Percentiles rank a stretch among this genome's conserved stretches.
Conservation (phyloP, 345 rosid genomes). For the Salix purpurea region DNA sequence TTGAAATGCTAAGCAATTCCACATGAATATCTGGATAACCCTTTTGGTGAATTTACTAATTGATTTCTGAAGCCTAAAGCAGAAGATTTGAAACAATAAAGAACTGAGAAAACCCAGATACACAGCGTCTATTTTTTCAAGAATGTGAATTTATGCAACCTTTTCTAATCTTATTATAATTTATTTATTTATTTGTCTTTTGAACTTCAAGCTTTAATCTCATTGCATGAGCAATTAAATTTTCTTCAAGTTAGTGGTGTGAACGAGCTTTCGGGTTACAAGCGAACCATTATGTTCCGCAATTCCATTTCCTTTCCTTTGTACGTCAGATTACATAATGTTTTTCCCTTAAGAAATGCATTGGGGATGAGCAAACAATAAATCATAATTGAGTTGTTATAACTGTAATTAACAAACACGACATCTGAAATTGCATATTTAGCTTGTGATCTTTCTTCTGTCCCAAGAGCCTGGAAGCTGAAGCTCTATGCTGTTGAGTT, state of each 20-base stretch:
- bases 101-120: neutral
- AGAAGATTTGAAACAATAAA: neutral
- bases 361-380: neutral
- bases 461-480: neutral
- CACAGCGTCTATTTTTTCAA: neutral
- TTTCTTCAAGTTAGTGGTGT: neutral
- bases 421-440: neutral
- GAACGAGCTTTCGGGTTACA: neutral
- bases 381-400: neutral
- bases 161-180: neutral
- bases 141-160: neutral
- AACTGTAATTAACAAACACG: neutral
- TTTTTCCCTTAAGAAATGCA: neutral
- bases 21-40: neutral
- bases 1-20: neutral
- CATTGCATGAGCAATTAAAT: neutral
- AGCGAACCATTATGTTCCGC: neutral
- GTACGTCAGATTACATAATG: neutral
- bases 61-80: neutral
- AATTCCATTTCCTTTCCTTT: neutral
- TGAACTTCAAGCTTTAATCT: neutral
- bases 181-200: neutral
- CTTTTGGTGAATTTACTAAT: neutral
- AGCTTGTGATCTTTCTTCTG: neutral
- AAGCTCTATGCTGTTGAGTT: neutral